A percentile compares a stretch with the other conserved stretches of the same genome.
phyloP scores from a whole-genome alignment of 352 stramenopile species.

The Discostella stelligera region DNA sequence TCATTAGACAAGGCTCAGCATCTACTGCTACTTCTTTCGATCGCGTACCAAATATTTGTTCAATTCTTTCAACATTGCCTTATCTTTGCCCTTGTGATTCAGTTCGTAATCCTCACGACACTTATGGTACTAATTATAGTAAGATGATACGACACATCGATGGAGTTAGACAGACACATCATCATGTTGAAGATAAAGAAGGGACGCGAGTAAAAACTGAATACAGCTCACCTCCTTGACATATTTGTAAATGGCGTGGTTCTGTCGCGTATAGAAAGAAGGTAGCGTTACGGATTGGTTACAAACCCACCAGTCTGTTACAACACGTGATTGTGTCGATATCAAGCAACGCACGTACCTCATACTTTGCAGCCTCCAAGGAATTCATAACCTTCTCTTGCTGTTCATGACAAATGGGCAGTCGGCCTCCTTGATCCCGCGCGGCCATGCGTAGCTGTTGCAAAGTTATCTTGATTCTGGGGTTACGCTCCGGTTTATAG shows the following conservation, averaged over 20 bases:
- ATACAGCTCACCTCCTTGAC: slow-evolving; percentile 37
- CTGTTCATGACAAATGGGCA: slow-evolving; percentile 51
- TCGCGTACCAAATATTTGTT: slow-evolving; percentile 53
- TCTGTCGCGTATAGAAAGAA: slow-evolving; percentile 21
- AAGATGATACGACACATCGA: not conserved
- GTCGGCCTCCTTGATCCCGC: slow-evolving; percentile 15
- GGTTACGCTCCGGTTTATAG: slow-evolving; percentile 25
- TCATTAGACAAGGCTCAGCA: not conserved
- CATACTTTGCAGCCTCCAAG: slow-evolving; percentile 54
- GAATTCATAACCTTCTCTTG: slow-evolving; percentile 54
- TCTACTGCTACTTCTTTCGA: slow-evolving; percentile 39
- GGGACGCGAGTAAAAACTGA: not conserved
- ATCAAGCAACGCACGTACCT: slow-evolving; percentile 28
- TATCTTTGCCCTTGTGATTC: slow-evolving; percentile 47
- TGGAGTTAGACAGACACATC: slow-evolving; percentile 1
- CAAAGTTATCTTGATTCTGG: slow-evolving; percentile 50
- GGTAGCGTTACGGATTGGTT: slow-evolving; percentile 5
- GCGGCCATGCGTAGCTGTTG: slow-evolving; percentile 52
- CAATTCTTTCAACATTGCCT: slow-evolving; percentile 39
- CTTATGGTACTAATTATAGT: slow-evolving; percentile 37
- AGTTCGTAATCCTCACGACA: slow-evolving; percentile 47
- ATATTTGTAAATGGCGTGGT: slow-evolving; percentile 51
- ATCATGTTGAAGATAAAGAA: slow-evolving; percentile 3
- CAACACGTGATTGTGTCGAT: slow-evolving; percentile 3
- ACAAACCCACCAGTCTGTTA: not conserved